Percentiles rank a stretch among this genome's conserved stretches.
phyloP scores from a whole-genome alignment of 768 basidiomycete genomes.

The Tricholoma matsutake region DNA sequence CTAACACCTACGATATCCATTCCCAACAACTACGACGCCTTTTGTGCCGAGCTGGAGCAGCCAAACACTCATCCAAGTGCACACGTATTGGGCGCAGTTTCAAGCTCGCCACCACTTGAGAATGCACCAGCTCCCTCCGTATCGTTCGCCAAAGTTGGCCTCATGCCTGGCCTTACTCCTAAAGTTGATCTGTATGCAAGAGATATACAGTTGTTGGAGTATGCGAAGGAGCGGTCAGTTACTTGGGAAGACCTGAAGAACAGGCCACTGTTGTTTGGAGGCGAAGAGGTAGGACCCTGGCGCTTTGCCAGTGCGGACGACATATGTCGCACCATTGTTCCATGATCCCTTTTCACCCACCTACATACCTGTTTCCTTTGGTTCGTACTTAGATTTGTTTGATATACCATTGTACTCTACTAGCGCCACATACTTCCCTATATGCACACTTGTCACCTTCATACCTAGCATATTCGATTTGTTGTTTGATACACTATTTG shows the following conservation, averaged over 20 bases:
- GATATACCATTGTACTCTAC: not conserved
- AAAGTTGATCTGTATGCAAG: not conserved
- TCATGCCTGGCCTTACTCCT: not conserved
- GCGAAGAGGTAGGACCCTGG: not conserved
- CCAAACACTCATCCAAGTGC: not conserved
- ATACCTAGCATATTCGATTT: not conserved
- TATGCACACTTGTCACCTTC: not conserved
- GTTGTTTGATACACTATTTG: not conserved
- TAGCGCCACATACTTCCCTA: not conserved
- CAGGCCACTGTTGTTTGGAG: not conserved
- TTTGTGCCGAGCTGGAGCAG: not conserved
- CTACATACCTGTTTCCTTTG: not conserved
- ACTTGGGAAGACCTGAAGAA: slow-evolving; percentile 1
- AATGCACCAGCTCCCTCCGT: not conserved
- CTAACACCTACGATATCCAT: not conserved
- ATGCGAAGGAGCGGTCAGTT: not conserved
- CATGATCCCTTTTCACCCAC: not conserved
- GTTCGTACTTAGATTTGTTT: not conserved
- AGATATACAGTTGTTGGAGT: not conserved
- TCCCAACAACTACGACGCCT: not conserved
- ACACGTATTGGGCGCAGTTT: not conserved
- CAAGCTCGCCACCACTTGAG: not conserved
- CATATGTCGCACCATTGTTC: not conserved
- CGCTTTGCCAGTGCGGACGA: slow-evolving; percentile 1
- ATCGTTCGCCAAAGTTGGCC: not conserved